phyloP scores from a whole-genome alignment of 2,329 filamentous ascomycete genomes.

The Diaporthe eres region DNA sequence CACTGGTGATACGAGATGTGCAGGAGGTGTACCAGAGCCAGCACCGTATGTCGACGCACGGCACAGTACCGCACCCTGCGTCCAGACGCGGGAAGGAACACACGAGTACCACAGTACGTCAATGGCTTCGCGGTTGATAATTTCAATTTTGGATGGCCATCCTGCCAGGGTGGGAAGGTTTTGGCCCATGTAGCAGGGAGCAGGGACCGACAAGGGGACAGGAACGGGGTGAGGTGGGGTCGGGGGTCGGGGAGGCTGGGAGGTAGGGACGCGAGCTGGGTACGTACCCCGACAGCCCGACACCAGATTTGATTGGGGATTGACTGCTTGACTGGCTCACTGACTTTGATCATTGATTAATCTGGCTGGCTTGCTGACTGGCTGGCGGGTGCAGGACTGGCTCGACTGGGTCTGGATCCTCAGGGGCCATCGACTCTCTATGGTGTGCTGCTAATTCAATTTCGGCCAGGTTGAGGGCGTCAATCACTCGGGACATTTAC shows the following conservation, averaged over 20 bases:
- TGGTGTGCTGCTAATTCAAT: conserved; percentile 10
- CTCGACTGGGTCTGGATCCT: not conserved
- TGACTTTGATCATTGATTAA: not conserved
- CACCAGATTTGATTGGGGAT: not conserved
- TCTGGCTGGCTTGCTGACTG: not conserved
- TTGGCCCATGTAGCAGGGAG: conserved; percentile 1
- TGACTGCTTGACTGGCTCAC: not conserved
- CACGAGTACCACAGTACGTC: conserved; percentile 1
- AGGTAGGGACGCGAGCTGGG: not conserved
- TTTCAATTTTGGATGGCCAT: conserved; percentile 8
- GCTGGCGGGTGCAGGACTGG: not conserved
- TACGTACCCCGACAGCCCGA: not conserved
- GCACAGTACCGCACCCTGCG: not conserved
- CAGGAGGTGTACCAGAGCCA: conserved; percentile 31
- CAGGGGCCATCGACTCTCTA: not conserved
- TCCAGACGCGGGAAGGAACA: not conserved
- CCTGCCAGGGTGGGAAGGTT: conserved; percentile 7
- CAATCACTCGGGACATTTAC: not conserved
- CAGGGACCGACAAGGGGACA: not conserved
- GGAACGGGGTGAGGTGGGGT: not conserved
- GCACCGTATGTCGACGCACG: not conserved
- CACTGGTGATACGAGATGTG: conserved; percentile 29
- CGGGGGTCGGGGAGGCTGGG: conserved; percentile 3
- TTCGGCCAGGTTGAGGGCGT: not conserved
- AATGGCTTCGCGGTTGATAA: not conserved